Evolutionary conservation across 352 stramenopile species (phyloP).

Genomic region (Phytophthora quininea): DNA sequence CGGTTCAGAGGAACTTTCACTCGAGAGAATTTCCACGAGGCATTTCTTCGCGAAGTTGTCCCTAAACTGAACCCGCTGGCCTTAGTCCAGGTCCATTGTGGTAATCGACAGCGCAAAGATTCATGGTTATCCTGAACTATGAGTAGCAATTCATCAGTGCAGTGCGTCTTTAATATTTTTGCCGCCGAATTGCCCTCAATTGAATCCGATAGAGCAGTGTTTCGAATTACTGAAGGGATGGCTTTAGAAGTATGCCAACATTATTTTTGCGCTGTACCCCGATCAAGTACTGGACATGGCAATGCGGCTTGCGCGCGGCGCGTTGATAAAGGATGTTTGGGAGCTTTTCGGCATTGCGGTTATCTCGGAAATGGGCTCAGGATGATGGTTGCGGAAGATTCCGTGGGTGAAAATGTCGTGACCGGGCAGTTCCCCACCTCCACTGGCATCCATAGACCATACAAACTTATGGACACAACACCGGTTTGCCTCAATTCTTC

Average conservation of each 20-base stretch:
- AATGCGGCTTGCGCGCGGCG: neutral
- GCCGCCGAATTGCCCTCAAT: conserved; percentile 16
- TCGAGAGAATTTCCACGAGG: conserved; percentile 61
- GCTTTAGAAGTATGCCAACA: conserved; percentile 6
- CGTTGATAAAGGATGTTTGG: neutral
- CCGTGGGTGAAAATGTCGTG: conserved; percentile 6
- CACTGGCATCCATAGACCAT: conserved; percentile 6
- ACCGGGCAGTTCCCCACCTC: neutral
- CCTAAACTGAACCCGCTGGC: conserved; percentile 91
- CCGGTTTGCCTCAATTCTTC: neutral
- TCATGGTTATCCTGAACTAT: conserved; percentile 92
- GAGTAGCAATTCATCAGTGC: conserved; percentile 94
- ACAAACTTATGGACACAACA: neutral
- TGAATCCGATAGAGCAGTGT: conserved; percentile 13
- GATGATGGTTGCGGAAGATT: conserved; percentile 6
- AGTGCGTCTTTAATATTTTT: conserved; percentile 68
- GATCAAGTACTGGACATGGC: conserved; percentile 1
- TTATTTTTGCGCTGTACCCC: conserved; percentile 11
- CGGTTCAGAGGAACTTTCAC: conserved; percentile 8
- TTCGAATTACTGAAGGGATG: conserved; percentile 80
- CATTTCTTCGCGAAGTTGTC: conserved; percentile 59
- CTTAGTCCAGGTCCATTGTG: conserved; percentile 67
- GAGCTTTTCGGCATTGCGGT: conserved; percentile 6
- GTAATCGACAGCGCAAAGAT: conserved; percentile 56
- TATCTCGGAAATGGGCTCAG: conserved; percentile 7